Percentiles rank a stretch among this genome's conserved stretches.
Conservation (phyloP, 108 stramenopile species). For the Schizochytrium sp. region DNA sequence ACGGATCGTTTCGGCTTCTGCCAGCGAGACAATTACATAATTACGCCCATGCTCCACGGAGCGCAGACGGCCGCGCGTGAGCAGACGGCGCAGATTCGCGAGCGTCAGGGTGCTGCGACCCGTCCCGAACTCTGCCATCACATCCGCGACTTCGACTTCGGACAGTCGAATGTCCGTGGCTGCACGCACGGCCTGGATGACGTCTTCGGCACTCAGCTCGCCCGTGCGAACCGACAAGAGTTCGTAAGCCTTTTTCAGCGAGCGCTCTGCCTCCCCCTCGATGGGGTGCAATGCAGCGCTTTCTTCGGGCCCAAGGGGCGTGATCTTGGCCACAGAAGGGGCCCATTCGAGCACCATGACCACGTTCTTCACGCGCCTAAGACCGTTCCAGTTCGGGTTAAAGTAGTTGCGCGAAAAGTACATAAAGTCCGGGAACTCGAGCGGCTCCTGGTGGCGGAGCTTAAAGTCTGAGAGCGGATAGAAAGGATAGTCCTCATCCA, state of each 20-base stretch:
- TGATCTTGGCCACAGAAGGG: background rate
- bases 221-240: background rate
- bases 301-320: background rate
- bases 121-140: background rate
- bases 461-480: constrained; percentile 21
- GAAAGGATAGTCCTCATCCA: constrained; percentile 17
- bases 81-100: background rate
- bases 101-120: background rate
- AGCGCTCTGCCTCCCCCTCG: background rate
- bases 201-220: background rate
- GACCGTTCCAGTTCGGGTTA: constrained; percentile 17
- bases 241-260: constrained; percentile 20
- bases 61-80: background rate
- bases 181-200: background rate
- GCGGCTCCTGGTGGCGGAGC: constrained; percentile 17
- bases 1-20: constrained; percentile 25
- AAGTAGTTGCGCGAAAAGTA: constrained; percentile 26
- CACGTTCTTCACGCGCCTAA: constrained; percentile 27
- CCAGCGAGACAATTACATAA: constrained; percentile 8
- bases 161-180: background rate
- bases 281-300: background rate
- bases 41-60: background rate
- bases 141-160: background rate
- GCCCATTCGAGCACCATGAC: constrained; percentile 26
- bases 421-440: constrained; percentile 20